Percentiles rank a stretch among this genome's conserved stretches.
Conservation (phyloP, 805 yeast species). For the Wickerhamomyces rabaulensis region DNA sequence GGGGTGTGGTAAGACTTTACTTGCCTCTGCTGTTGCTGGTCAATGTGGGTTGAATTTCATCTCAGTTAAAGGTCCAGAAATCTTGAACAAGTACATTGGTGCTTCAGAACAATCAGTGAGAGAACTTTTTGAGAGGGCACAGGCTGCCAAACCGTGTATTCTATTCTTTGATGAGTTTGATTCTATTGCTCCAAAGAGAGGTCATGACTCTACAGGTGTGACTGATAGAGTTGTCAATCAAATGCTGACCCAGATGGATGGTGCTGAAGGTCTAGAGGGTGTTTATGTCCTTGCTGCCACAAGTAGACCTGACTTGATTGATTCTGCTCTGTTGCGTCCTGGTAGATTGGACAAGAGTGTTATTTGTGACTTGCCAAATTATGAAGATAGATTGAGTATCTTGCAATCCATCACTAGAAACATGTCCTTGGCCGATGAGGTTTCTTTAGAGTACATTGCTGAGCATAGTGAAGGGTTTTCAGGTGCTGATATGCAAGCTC, state of each 20-base stretch:
- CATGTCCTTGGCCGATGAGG: slow-evolving; percentile 49
- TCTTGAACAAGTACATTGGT: slow-evolving; percentile 91
- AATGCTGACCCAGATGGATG: slow-evolving; percentile 96
- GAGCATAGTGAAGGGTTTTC: slow-evolving; percentile 67
- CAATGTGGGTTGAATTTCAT: slow-evolving; percentile 93
- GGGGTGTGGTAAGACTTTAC: slow-evolving; percentile 92
- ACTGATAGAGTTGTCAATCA: slow-evolving; percentile 97
- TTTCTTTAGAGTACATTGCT: slow-evolving; percentile 54
- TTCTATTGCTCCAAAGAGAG: slow-evolving; percentile 96
- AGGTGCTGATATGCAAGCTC: slow-evolving; percentile 93
- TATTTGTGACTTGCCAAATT: slow-evolving; percentile 80
- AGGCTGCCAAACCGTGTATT: slow-evolving; percentile 90
- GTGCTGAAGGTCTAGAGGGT: slow-evolving; percentile 96
- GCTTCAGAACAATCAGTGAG: slow-evolving; percentile 95
- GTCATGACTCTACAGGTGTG: slow-evolving; percentile 96
- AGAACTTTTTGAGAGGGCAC: slow-evolving; percentile 90
- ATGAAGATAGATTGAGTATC: slow-evolving; percentile 69
- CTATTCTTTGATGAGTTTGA: slow-evolving; percentile 94
- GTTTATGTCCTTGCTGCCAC: slow-evolving; percentile 97
- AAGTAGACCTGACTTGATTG: slow-evolving; percentile 91
- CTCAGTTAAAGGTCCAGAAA: slow-evolving; percentile 93
- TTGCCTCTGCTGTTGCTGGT: slow-evolving; percentile 90
- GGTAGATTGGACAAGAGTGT: slow-evolving; percentile 94
- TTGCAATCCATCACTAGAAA: slow-evolving; percentile 51
- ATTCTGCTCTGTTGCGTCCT: slow-evolving; percentile 90